Conservation (phyloP, 495 filamentous ascomycete genomes). For the Penicillium arizonense region DNA sequence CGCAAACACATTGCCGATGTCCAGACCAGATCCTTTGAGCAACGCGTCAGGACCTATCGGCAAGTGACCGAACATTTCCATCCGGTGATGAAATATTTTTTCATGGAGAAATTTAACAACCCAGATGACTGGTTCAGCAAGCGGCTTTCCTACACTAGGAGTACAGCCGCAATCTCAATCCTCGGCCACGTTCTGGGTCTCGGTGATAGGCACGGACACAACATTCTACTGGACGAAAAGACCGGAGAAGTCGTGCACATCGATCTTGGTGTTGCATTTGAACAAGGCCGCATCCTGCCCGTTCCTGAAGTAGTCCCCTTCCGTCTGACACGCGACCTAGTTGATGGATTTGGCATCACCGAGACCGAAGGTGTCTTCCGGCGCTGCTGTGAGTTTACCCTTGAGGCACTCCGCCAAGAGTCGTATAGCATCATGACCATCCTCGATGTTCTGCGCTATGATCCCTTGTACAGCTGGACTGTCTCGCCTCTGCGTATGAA, state of each 20-base stretch:
- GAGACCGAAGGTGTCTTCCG: constrained; percentile 95
- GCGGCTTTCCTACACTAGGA: constrained; percentile 84
- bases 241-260: constrained; percentile 96
- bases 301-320: constrained; percentile 96
- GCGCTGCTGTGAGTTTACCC: constrained; percentile 94
- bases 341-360: constrained; percentile 96
- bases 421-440: constrained; percentile 96
- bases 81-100: constrained; percentile 95
- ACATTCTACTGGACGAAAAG: constrained; percentile 87
- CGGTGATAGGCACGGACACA: constrained; percentile 95
- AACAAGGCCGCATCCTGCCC: constrained; percentile 88
- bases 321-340: constrained; percentile 89
- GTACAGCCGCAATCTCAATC: constrained; percentile 92
- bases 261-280: constrained; percentile 93
- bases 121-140: constrained; percentile 94
- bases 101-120: constrained; percentile 90
- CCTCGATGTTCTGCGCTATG: constrained; percentile 90
- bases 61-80: constrained; percentile 76
- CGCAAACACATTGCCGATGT: constrained; percentile 74
- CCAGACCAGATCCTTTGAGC: constrained; percentile 62
- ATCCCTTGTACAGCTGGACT: constrained; percentile 94
- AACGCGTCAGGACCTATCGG: constrained; percentile 70
- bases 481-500: constrained; percentile 85
- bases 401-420: constrained; percentile 89
- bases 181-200: constrained; percentile 90